Percentiles rank a stretch among this genome's conserved stretches.
These are phyloP conservation scores for Pharnaceum exiguum DNA, from an alignment of 148 eudicot genomes.

Conservation along the genomic window DNA sequence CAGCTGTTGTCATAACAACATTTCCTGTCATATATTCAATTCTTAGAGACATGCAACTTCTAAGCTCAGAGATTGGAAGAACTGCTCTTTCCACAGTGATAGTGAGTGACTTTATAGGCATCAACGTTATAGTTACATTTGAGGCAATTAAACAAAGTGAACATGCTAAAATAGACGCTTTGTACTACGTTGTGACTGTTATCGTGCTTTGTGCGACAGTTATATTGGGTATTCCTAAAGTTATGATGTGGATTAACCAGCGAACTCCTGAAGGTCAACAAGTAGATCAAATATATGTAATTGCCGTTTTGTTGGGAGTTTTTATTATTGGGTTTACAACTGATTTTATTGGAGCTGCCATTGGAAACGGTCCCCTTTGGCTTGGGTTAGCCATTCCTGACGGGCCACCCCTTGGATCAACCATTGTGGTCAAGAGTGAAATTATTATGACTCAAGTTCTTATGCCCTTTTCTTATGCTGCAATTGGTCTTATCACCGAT, in stretches of 20 bases:
- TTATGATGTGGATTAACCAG: conserved; percentile 50
- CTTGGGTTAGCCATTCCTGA: conserved; percentile 78
- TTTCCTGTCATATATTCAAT: conserved; percentile 63
- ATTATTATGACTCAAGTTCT: conserved; percentile 39
- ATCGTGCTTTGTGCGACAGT: conserved; percentile 12
- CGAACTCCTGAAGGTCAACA: conserved; percentile 60
- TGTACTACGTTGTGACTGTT: conserved; percentile 33
- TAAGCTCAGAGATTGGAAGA: conserved; percentile 77
- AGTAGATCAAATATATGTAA: conserved; percentile 43
- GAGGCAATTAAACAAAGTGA: conserved; percentile 63
- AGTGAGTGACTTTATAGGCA: conserved; percentile 49
- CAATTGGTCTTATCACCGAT: conserved; percentile 56
- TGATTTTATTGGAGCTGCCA: conserved; percentile 57
- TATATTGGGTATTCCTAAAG: conserved; percentile 31
- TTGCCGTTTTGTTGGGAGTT: conserved; percentile 40
- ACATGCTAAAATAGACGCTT: conserved; percentile 23
- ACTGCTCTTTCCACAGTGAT: conserved; percentile 52
- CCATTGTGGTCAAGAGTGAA: conserved; percentile 61
- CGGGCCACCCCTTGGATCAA: conserved; percentile 76
- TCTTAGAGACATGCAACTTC: conserved; percentile 63
- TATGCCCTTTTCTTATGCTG: conserved; percentile 62
- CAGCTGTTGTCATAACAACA: conserved; percentile 44
- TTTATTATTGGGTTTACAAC: conserved; percentile 33
- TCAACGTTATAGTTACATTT: conserved; percentile 36
- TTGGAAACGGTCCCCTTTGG: conserved; percentile 81